These are phyloP conservation scores for Podila verticillata DNA, from an alignment of 192 early-diverging fungal genomes.

Conservation along the genomic window DNA sequence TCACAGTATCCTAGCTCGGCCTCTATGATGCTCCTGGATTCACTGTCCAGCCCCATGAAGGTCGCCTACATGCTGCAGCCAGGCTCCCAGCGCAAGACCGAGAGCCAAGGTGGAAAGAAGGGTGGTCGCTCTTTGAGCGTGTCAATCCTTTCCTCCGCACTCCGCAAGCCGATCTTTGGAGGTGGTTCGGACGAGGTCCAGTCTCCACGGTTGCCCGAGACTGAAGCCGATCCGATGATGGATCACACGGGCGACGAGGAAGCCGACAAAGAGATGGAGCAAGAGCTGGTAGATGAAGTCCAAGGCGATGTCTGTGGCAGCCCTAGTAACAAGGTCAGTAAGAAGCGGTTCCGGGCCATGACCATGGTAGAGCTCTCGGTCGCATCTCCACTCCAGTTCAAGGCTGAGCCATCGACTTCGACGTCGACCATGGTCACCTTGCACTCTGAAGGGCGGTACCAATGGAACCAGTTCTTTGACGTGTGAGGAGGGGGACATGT, in stretches of 20 bases:
- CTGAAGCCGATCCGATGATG: neutral
- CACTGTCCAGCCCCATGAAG: neutral
- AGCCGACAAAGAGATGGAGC: slow-evolving; percentile 10
- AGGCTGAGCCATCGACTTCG: neutral
- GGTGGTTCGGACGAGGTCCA: neutral
- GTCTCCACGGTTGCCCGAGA: neutral
- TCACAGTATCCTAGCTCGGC: neutral
- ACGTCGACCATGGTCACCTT: slow-evolving; percentile 7
- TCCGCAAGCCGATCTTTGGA: too few relatives aligned
- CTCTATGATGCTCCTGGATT: neutral
- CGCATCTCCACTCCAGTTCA: neutral
- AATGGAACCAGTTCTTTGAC: slow-evolving; percentile 8
- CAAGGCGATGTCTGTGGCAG: neutral
- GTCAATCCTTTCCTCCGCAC: too few relatives aligned
- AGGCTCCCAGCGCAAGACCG: neutral
- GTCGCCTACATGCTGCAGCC: neutral
- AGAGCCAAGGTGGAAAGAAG: too few relatives aligned
- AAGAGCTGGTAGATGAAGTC: slow-evolving; percentile 2
- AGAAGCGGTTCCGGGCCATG: slow-evolving; percentile 1
- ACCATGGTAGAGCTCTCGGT: slow-evolving; percentile 15
- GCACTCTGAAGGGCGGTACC: slow-evolving; percentile 11
- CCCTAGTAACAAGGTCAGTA: neutral
- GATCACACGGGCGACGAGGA: neutral
- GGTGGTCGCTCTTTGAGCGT: neutral
- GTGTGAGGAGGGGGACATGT: neutral